Conservation (phyloP, 192 early-diverging fungal genomes). For the Coemansia sp. region DNA sequence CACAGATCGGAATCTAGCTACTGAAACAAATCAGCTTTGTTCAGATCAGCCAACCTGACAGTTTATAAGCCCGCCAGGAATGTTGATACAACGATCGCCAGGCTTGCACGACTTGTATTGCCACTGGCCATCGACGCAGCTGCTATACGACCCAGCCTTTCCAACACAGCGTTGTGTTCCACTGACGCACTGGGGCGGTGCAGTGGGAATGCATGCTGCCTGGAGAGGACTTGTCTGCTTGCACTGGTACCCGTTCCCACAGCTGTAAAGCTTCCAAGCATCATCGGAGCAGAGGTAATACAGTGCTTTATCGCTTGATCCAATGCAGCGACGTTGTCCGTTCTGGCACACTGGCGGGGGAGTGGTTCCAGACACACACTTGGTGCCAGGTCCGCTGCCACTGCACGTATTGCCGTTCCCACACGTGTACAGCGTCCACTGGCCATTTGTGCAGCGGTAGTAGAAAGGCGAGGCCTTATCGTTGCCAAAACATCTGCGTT, state of each 20-base stretch:
- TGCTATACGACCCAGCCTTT: constrained; percentile 20
- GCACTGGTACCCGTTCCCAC: constrained; percentile 46
- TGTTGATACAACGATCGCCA: constrained; percentile 43
- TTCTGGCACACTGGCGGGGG: constrained; percentile 23
- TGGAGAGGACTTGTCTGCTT: constrained; percentile 22
- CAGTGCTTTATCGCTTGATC: constrained; percentile 20
- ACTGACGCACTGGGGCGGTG: constrained; percentile 30
- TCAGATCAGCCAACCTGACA: constrained; percentile 31
- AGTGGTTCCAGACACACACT: constrained; percentile 18
- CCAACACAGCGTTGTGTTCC: constrained; percentile 31
- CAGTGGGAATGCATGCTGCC: constrained; percentile 26
- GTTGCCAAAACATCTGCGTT: constrained; percentile 34
- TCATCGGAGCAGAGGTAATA: constrained; percentile 48
- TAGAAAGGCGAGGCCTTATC: constrained; percentile 33
- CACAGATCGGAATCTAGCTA: no score
- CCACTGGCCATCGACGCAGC: constrained; percentile 42
- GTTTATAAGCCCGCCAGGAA: constrained; percentile 41
- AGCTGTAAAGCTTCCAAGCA: constrained; percentile 42
- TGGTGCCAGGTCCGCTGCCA: constrained; percentile 12
- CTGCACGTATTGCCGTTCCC: constrained; percentile 40
- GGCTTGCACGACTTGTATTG: constrained; percentile 32
- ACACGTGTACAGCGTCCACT: constrained; percentile 45
- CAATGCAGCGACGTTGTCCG: constrained; percentile 42
- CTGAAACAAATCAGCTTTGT: not conserved
- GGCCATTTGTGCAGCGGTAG: constrained; percentile 31